Percentiles rank a stretch among this genome's conserved stretches.
Conservation (phyloP, 2,329 filamentous ascomycete species). For the Trichoderma koningii region DNA sequence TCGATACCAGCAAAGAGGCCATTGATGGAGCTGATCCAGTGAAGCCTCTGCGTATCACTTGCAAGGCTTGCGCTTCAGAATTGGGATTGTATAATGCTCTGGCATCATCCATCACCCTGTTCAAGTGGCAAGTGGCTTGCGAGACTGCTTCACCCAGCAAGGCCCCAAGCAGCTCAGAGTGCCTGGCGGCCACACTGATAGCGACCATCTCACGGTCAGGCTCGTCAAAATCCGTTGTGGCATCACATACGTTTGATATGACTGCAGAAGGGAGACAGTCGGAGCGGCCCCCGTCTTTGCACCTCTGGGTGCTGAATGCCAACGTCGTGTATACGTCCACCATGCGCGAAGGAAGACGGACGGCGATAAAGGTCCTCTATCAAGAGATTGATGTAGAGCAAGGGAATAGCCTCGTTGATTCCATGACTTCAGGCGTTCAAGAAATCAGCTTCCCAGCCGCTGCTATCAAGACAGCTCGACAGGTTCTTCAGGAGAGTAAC, state of each 20-base stretch:
- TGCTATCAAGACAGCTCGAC: constrained; percentile 50
- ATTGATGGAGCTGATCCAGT: constrained; percentile 32
- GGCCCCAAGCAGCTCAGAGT: constrained; percentile 50
- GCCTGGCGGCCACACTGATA: constrained; percentile 55
- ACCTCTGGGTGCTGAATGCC: constrained; percentile 60
- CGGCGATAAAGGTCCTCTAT: constrained; percentile 58
- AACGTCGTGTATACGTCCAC: constrained; percentile 56
- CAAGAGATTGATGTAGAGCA: constrained; percentile 46
- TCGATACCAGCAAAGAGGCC: constrained; percentile 37
- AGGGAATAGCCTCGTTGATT: constrained; percentile 53
- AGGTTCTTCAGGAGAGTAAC: constrained; percentile 52
- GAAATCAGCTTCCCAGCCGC: constrained; percentile 57
- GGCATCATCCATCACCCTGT: constrained; percentile 51
- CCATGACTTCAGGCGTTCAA: constrained; percentile 58
- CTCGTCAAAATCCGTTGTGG: constrained; percentile 58
- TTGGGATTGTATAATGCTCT: constrained; percentile 53
- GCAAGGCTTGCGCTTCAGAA: constrained; percentile 48
- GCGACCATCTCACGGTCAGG: constrained; percentile 59
- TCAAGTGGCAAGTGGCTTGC: constrained; percentile 60
- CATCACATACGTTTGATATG: constrained; percentile 37
- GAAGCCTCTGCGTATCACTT: constrained; percentile 47
- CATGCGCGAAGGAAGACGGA: constrained; percentile 33
- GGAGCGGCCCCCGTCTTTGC: constrained; percentile 39
- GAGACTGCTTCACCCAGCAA: constrained; percentile 34
- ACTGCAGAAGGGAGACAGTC: constrained; percentile 24